Percentiles rank a stretch among this genome's conserved stretches.
These are phyloP conservation scores for Biscogniauxia mediterranea DNA, from an alignment of 2,329 filamentous ascomycete species.

Conservation along the genomic window DNA sequence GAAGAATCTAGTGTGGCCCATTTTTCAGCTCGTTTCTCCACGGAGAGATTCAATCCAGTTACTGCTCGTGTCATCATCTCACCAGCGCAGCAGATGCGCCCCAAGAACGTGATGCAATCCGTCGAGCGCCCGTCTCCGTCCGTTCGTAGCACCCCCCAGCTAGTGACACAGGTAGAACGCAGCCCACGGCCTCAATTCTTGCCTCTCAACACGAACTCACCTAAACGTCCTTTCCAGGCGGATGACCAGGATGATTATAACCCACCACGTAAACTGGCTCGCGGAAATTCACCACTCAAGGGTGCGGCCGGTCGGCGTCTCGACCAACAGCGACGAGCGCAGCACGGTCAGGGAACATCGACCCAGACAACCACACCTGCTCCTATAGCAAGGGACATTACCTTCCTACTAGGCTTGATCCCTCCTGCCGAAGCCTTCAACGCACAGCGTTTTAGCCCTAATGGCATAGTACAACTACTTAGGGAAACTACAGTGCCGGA, in stretches of 20 bases:
- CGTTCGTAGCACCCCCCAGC: slow-evolving; percentile 44
- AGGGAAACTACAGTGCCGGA: slow-evolving; percentile 66
- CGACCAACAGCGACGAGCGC: slow-evolving; percentile 67
- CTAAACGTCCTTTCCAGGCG: slow-evolving; percentile 58
- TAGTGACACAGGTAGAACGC: slow-evolving; percentile 30
- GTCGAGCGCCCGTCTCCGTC: slow-evolving; percentile 50
- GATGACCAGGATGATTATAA: slow-evolving; percentile 74
- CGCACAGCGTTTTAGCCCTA: slow-evolving; percentile 65
- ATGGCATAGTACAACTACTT: slow-evolving; percentile 71
- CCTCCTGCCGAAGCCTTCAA: slow-evolving; percentile 72
- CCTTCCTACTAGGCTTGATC: slow-evolving; percentile 68
- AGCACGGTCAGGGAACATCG: slow-evolving; percentile 47
- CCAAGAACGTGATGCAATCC: slow-evolving; percentile 54
- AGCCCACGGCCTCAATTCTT: slow-evolving; percentile 50
- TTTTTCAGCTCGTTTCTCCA: slow-evolving; percentile 75
- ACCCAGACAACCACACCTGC: slow-evolving; percentile 44
- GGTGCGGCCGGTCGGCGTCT: slow-evolving; percentile 82
- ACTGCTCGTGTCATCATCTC: slow-evolving; percentile 81
- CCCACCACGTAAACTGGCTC: slow-evolving; percentile 79
- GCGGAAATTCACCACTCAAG: slow-evolving; percentile 91
- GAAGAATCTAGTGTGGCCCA: slow-evolving; percentile 74
- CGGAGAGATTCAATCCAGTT: slow-evolving; percentile 76
- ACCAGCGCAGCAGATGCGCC: slow-evolving; percentile 71
- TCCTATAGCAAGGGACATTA: slow-evolving; percentile 70
- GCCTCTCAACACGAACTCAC: slow-evolving; percentile 48